These are phyloP conservation scores for Phyllosticta capitalensis DNA, from an alignment of 2,329 filamentous ascomycete species.

Conservation along the genomic window DNA sequence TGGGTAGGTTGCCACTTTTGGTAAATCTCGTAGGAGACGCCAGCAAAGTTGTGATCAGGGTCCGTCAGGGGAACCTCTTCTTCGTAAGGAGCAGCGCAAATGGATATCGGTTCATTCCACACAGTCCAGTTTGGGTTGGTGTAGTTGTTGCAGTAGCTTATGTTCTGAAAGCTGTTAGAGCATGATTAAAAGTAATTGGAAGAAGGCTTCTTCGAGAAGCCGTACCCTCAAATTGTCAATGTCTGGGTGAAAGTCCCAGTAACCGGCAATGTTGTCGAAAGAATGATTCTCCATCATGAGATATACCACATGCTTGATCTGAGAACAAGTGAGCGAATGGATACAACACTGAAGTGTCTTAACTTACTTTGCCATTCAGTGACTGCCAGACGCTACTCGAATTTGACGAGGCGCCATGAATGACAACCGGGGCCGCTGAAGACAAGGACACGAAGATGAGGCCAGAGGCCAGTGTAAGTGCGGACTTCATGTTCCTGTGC, in stretches of 20 bases:
- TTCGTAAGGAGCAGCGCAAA: constrained; percentile 28
- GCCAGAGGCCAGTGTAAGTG: neutral
- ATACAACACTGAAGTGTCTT: neutral
- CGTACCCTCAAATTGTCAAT: constrained; percentile 25
- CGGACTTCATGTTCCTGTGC: neutral
- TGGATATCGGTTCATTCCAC: constrained; percentile 26
- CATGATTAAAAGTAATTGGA: neutral
- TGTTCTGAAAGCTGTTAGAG: neutral
- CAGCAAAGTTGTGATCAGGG: constrained; percentile 24
- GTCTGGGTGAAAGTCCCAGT: constrained; percentile 27
- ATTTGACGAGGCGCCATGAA: neutral
- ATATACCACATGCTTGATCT: constrained; percentile 4
- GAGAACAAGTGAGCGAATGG: neutral
- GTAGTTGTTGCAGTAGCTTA: constrained; percentile 29
- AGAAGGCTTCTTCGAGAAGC: no score
- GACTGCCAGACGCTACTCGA: neutral
- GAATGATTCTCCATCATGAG: constrained; percentile 23
- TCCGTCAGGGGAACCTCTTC: constrained; percentile 27
- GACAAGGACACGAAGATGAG: neutral
- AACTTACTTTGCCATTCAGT: neutral
- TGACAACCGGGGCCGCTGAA: neutral
- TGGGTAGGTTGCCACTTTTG: constrained; percentile 28
- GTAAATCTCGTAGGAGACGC: constrained; percentile 28
- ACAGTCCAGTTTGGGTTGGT: constrained; percentile 26
- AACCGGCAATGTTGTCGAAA: constrained; percentile 33